Evolutionary conservation across 768 basidiomycete genomes (phyloP).

Genomic region (Leccinellum albellum): DNA sequence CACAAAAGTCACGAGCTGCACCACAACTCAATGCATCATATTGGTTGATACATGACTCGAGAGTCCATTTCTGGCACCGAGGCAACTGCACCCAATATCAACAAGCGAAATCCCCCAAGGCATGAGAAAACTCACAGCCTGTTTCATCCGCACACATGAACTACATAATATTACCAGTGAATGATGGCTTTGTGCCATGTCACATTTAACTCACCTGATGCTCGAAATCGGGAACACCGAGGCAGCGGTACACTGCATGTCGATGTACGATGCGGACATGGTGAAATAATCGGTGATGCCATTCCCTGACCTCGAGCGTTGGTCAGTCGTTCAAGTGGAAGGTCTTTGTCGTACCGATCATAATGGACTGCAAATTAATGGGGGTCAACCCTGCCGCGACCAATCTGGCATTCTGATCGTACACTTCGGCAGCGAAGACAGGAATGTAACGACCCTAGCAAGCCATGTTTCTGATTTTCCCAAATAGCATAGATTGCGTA

Average conservation of each 20-base stretch:
- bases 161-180: constrained; percentile 2
- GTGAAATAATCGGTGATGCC: constrained; percentile 40
- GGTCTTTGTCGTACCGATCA: constrained; percentile 39
- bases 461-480: background rate
- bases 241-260: constrained; percentile 53
- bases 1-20: constrained; percentile 67
- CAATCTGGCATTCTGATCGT: constrained; percentile 45
- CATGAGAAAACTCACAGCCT: constrained; percentile 28
- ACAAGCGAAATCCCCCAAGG: background rate
- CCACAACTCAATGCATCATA: constrained; percentile 67
- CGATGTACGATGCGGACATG: constrained; percentile 42
- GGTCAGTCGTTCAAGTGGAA: background rate
- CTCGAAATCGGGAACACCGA: constrained; percentile 47
- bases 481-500: background rate
- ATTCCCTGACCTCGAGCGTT: constrained; percentile 34
- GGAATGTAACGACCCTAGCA: constrained; percentile 50
- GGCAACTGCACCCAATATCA: constrained; percentile 48
- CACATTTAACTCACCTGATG: constrained; percentile 14
- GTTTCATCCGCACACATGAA: constrained; percentile 43
- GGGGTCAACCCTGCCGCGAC: constrained; percentile 44
- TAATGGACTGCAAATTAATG: constrained; percentile 45
- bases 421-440: constrained; percentile 45
- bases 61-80: constrained; percentile 59
- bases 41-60: constrained; percentile 56
- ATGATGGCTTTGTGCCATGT: background rate